Base-by-base conservation (phyloP, 179 eudicot genomes). In the Kewa caespitosa region DNA sequence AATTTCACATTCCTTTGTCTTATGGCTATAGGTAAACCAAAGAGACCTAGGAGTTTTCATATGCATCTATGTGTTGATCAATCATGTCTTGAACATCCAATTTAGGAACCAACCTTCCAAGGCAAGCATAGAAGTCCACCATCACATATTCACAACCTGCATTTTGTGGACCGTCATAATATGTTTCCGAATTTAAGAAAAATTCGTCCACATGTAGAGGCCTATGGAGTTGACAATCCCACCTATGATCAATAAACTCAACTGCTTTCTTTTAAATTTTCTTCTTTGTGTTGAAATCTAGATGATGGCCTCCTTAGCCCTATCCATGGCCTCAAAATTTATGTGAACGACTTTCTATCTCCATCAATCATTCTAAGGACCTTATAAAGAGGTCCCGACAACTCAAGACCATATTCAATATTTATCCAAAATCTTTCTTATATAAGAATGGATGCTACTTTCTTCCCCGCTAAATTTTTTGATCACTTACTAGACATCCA, bases 401-500 rank as follows among this genome's bases (percentile, higher is more conserved):
- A 55, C 62, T 55, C 25, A 23, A 46, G 54, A 46, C 20, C 54
- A 46, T 46, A 46, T 23, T 12, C 15, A 46, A 13, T 17, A 46
- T 46, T 4, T 46, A 17, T 46, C 54, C 54, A 46, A 60, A n/a
- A 60, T 14, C 64, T n/a, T 36, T 60, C 64, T 60, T 60, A 36
- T 28, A 60, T 28, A 27, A 60, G 30, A 30, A n/a, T 6, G 34
- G 64, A 27, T 22, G 36, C 64, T 9, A 60, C 15, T 28, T 60
- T 60, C 64, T 60, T 60, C 33, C 64, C 64, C 1, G 17, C 27
- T 60, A 18, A 1, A 6, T 60, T 18, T 18, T 60, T 60, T 7
- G 65, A n/a, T 27, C 63, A 75, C 64, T 63, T 75, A n/a, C 43
- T 66, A 38, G 43, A 39, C 4, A 9, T 62, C 77, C 77, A 62